Evolutionary conservation across 192 early-diverging fungal species (phyloP).

Genomic region (Linnemannia exigua): DNA sequence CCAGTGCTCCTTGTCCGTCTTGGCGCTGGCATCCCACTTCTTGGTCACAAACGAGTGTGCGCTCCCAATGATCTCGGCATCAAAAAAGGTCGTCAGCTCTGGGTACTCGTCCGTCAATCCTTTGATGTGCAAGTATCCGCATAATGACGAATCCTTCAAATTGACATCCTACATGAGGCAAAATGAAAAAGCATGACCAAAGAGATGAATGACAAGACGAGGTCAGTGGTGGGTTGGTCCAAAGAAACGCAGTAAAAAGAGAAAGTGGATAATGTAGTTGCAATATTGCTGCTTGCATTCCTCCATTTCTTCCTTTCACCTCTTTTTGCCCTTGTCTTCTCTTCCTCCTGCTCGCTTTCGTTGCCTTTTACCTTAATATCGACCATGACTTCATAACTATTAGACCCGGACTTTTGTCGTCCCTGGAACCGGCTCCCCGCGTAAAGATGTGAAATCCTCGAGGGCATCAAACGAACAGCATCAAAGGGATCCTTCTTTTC

Average conservation of each 20-base stretch:
- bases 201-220: background rate
- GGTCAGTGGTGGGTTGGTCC: background rate
- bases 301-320: background rate
- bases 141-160: constrained; percentile 76
- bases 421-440: constrained; percentile 77
- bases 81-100: constrained; percentile 88
- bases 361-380: constrained; percentile 74
- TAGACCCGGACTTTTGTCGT: constrained; percentile 73
- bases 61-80: constrained; percentile 86
- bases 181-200: background rate
- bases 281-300: too few species aligned
- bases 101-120: constrained; percentile 86
- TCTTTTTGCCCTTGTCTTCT: background rate
- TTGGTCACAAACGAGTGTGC: constrained; percentile 82
- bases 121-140: constrained; percentile 87
- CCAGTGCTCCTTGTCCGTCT: constrained; percentile 83
- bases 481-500: constrained; percentile 24
- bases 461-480: constrained; percentile 36
- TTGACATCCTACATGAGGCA: constrained; percentile 70
- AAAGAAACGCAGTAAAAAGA: background rate
- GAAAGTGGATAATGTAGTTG: background rate
- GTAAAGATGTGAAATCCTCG: constrained; percentile 64
- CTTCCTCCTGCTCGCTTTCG: background rate
- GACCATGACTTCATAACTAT: constrained; percentile 77
- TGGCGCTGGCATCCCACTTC: constrained; percentile 85